A percentile compares a stretch with the other conserved stretches of the same genome.
phyloP scores from a whole-genome alignment of 2,329 filamentous ascomycete genomes.

The Neopestalotiopsis rosae region DNA sequence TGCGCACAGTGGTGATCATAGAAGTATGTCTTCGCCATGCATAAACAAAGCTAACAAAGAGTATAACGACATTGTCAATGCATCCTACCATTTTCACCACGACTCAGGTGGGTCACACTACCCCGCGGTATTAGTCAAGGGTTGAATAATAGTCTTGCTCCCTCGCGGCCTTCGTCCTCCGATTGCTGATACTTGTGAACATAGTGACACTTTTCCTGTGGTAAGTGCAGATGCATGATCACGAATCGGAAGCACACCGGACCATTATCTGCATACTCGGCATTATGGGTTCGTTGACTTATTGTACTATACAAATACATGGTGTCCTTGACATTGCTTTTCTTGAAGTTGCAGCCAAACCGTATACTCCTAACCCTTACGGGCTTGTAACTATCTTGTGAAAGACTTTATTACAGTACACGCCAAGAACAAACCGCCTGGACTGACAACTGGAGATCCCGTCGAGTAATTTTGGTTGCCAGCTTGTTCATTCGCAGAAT shows the following conservation, averaged over 20 bases:
- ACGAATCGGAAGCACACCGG: background rate
- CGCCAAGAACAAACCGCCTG: background rate
- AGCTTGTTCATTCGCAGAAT: too few relatives aligned
- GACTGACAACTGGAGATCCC: background rate
- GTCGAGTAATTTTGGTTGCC: too few relatives aligned
- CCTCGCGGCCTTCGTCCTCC: slow-evolving; percentile 6
- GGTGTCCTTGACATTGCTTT: background rate
- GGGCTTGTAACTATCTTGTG: background rate
- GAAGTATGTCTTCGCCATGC: background rate
- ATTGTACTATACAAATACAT: background rate
- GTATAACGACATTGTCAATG: background rate
- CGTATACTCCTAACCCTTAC: background rate
- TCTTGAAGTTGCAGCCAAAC: background rate
- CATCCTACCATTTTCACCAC: background rate
- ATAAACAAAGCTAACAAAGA: background rate
- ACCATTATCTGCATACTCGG: background rate
- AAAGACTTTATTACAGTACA: background rate
- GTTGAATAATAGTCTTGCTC: slow-evolving; percentile 10
- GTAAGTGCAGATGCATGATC: background rate
- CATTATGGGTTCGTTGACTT: background rate
- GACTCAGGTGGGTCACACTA: background rate
- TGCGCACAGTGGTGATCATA: too few relatives aligned
- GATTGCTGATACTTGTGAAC: background rate
- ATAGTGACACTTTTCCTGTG: background rate
- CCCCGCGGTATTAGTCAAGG: slow-evolving; percentile 14